Evolutionary conservation across 768 basidiomycete genomes (phyloP).

Genomic region (Amanita thiersii): DNA sequence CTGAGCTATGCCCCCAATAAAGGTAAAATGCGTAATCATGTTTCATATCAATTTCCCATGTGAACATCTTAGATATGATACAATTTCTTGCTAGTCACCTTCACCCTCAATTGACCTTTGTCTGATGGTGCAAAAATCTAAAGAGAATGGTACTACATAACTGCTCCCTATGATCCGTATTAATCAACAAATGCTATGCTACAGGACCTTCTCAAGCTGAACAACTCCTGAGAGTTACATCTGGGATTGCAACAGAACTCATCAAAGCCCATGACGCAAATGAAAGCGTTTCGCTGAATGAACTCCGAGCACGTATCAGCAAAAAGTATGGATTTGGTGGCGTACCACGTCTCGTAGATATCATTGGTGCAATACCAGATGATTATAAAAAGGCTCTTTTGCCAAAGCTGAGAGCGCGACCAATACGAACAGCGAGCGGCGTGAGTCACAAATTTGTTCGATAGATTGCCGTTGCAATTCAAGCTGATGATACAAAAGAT

Average conservation of each 20-base stretch:
- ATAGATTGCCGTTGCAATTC: not conserved
- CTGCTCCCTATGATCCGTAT: too few species aligned
- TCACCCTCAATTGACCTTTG: too few species aligned
- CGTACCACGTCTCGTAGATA: slow-evolving; percentile 91
- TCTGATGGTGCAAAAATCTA: slow-evolving; percentile 8
- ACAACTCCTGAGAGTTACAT: slow-evolving; percentile 80
- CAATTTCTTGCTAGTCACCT: too few species aligned
- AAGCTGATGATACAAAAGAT: slow-evolving; percentile 42
- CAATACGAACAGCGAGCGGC: slow-evolving; percentile 94
- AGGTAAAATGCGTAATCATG: not conserved
- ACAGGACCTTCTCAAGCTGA: slow-evolving; percentile 87
- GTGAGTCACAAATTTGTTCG: slow-evolving; percentile 33
- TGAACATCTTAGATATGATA: too few species aligned
- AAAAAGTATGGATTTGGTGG: slow-evolving; percentile 86
- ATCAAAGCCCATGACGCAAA: slow-evolving; percentile 81
- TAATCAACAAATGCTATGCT: too few species aligned
- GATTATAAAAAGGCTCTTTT: slow-evolving; percentile 90
- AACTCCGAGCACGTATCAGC: slow-evolving; percentile 77
- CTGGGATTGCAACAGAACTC: slow-evolving; percentile 90
- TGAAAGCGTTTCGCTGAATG: slow-evolving; percentile 77
- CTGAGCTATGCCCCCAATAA: slow-evolving; percentile 58
- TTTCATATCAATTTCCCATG: too few species aligned
- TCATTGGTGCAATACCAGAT: slow-evolving; percentile 96
- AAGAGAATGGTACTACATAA: slow-evolving; percentile 1
- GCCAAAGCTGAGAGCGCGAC: slow-evolving; percentile 86